Conservation (phyloP, 768 basidiomycete species). For the Pleurotus djamor region DNA sequence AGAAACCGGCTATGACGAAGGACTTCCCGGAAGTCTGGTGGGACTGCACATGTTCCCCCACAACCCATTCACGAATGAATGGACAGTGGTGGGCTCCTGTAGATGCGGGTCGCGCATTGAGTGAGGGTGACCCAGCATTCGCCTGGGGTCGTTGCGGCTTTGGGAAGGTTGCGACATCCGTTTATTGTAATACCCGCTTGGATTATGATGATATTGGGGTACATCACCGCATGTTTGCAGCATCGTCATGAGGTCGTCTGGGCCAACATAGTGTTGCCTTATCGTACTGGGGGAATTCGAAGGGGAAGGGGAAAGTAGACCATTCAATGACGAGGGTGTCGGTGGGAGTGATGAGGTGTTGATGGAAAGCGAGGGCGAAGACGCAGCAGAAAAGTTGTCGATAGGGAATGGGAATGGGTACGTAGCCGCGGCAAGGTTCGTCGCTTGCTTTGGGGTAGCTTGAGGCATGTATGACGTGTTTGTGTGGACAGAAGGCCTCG, state of each 20-base stretch:
- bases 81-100: not conserved
- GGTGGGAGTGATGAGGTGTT: not conserved
- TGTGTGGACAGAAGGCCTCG: not conserved
- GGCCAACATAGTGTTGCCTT: not conserved
- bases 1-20: not conserved
- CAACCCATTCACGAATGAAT: conserved; percentile 2
- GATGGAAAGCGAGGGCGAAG: not conserved
- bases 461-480: too few relatives aligned
- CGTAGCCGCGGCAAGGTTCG: not conserved
- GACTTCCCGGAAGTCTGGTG: not conserved
- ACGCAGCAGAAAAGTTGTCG: not conserved
- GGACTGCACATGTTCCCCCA: not conserved
- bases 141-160: not conserved
- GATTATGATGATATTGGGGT: not conserved
- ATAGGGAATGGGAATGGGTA: not conserved
- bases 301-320: not conserved
- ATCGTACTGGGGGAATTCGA: not conserved
- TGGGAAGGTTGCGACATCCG: not conserved
- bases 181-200: not conserved
- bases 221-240: not conserved
- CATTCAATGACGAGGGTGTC: not conserved
- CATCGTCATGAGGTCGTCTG: conserved; percentile 3
- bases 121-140: not conserved
- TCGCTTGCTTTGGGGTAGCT: too few relatives aligned
- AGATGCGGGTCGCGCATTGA: not conserved